phyloP scores from a whole-genome alignment of 1,139 yeast species.

The Debaryomyces singareniensis region DNA sequence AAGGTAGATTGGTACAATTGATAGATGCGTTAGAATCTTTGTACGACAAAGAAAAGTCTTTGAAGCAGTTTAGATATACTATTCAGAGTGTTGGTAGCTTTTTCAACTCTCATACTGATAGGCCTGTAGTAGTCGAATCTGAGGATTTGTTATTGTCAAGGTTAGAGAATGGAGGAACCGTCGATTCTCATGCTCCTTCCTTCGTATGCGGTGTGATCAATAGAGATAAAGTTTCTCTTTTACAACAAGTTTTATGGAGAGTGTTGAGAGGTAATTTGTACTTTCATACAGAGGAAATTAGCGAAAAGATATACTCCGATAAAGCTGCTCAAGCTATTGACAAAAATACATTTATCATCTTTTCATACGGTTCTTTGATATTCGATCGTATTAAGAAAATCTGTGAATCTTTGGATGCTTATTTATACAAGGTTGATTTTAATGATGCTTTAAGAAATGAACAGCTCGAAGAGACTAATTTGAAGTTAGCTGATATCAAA shows the following conservation, averaged over 20 bases:
- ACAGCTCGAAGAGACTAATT: conserved; percentile 52
- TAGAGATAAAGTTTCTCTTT: conserved; percentile 58
- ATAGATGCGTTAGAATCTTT: conserved; percentile 31
- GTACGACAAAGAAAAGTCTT: conserved; percentile 28
- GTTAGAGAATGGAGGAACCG: conserved; percentile 21
- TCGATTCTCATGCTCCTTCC: conserved; percentile 16
- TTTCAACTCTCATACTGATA: conserved; percentile 27
- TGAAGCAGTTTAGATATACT: conserved; percentile 31
- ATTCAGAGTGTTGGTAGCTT: conserved; percentile 63
- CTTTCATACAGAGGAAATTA: conserved; percentile 64
- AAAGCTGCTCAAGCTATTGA: conserved; percentile 25
- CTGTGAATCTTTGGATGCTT: conserved; percentile 43
- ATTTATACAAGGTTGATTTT: conserved; percentile 32
- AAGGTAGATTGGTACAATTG: conserved; percentile 36
- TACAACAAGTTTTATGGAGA: conserved; percentile 92
- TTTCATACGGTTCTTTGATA: conserved; percentile 38
- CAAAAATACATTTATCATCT: conserved; percentile 39
- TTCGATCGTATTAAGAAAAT: conserved; percentile 36
- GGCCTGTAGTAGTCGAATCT: conserved; percentile 11
- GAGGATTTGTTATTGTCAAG: conserved; percentile 19
- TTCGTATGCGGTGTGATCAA: conserved; percentile 83
- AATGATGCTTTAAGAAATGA: conserved; percentile 26
- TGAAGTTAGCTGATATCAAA: conserved; percentile 50
- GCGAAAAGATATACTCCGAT: conserved; percentile 38
- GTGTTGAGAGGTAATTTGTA: conserved; percentile 83